Percentiles rank a stretch among this genome's conserved stretches.
These are phyloP conservation scores for Violaceomyces palustris DNA, from an alignment of 1,284 basidiomycete genomes.

Conservation along the genomic window DNA sequence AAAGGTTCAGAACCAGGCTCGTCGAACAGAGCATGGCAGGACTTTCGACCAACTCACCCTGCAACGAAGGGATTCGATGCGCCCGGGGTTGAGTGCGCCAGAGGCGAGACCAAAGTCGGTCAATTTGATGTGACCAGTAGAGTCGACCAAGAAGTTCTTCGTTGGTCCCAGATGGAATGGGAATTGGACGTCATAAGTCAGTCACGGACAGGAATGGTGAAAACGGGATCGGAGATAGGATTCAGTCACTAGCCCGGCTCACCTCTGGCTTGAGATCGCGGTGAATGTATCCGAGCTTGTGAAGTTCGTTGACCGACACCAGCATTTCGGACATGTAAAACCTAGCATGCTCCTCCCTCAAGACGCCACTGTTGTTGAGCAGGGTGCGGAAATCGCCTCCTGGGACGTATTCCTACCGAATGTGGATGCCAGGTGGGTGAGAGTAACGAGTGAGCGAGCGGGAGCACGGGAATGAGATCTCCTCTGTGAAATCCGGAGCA, in stretches of 20 bases:
- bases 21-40: slow-evolving; percentile 13
- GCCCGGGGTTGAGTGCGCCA: slow-evolving; percentile 87
- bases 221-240: not conserved
- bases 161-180: no score
- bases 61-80: slow-evolving; percentile 88
- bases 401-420: slow-evolving; percentile 58
- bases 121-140: slow-evolving; percentile 91
- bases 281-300: slow-evolving; percentile 59
- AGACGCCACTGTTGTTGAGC: slow-evolving; percentile 51
- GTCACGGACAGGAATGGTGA: not conserved
- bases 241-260: not conserved
- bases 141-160: slow-evolving; percentile 90
- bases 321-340: slow-evolving; percentile 53
- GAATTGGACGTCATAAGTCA: not conserved
- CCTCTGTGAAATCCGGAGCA: not conserved
- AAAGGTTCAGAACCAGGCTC: not conserved
- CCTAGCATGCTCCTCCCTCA: slow-evolving; percentile 56
- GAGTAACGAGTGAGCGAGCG: not conserved
- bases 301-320: slow-evolving; percentile 50
- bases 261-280: slow-evolving; percentile 89
- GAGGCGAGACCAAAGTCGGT: slow-evolving; percentile 98
- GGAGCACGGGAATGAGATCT: not conserved
- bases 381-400: slow-evolving; percentile 52
- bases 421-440: no score
- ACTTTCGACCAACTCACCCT: no score